These are phyloP conservation scores for Ophiosphaerella korrae DNA, from an alignment of 2,329 filamentous ascomycete genomes.

Conservation along the genomic window DNA sequence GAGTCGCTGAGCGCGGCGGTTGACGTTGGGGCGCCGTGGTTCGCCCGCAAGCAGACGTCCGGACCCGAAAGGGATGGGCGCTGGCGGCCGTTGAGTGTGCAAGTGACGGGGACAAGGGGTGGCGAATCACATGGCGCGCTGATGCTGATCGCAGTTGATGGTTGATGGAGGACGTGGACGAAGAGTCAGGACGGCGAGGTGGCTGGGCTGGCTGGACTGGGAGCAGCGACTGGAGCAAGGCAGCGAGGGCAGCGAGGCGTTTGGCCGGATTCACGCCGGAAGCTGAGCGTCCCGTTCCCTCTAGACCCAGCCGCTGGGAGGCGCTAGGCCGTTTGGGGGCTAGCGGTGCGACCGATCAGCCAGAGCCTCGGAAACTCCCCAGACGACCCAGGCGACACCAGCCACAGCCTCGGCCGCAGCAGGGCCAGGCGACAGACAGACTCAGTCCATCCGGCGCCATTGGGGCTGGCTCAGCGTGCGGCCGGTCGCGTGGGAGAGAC, in stretches of 20 bases:
- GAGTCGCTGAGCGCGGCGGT: slow-evolving; percentile 4
- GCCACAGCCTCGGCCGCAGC: slow-evolving; percentile 22
- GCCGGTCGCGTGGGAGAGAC: slow-evolving; percentile 4
- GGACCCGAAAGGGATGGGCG: slow-evolving; percentile 21
- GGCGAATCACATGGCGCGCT: no score
- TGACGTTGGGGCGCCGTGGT: slow-evolving; percentile 5
- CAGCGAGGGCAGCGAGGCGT: slow-evolving; percentile 19
- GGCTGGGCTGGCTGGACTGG: slow-evolving; percentile 29
- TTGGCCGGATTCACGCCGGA: slow-evolving; percentile 14
- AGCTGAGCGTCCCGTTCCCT: slow-evolving; percentile 22
- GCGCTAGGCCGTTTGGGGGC: neutral
- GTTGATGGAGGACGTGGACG: neutral
- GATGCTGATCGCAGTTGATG: no score
- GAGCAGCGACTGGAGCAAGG: slow-evolving; percentile 10
- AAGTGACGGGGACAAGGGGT: slow-evolving; percentile 12
- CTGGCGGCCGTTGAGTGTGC: slow-evolving; percentile 30
- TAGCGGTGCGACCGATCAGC: slow-evolving; percentile 17
- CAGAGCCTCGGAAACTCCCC: slow-evolving; percentile 8
- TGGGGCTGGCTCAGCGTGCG: slow-evolving; percentile 6
- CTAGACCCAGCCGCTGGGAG: slow-evolving; percentile 15
- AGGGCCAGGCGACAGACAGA: slow-evolving; percentile 11
- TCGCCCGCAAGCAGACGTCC: slow-evolving; percentile 6
- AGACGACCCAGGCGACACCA: slow-evolving; percentile 3
- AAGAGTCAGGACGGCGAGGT: slow-evolving; percentile 30
- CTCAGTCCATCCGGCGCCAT: slow-evolving; percentile 13